Evolutionary conservation across 2,329 filamentous ascomycete genomes (phyloP).

Genomic region (Thelonectria blattea): DNA sequence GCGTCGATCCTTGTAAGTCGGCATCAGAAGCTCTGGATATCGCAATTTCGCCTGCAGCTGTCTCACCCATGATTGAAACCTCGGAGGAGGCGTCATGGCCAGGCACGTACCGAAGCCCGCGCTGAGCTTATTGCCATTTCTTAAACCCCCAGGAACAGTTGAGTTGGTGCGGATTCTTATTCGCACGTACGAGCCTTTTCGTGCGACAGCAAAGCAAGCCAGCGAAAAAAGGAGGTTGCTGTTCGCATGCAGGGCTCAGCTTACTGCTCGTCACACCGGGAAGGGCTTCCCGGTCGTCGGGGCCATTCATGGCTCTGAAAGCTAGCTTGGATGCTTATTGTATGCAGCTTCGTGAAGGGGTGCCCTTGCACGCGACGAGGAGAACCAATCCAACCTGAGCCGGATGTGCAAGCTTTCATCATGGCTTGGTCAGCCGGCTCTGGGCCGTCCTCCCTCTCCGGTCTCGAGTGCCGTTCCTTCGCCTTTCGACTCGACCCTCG

Average conservation of each 20-base stretch:
- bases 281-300: slow-evolving; percentile 19
- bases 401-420: slow-evolving; percentile 22
- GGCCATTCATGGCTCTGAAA: slow-evolving; percentile 9
- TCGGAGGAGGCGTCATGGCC: not conserved
- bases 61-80: not conserved
- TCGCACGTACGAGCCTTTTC: not conserved
- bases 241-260: slow-evolving; percentile 12
- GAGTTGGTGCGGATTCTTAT: not conserved
- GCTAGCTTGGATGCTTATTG: slow-evolving; percentile 21
- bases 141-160: too few species aligned
- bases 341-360: slow-evolving; percentile 19
- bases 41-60: not conserved
- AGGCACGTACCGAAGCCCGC: not conserved
- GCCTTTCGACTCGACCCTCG: not conserved
- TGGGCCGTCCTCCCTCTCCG: not conserved
- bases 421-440: slow-evolving; percentile 18
- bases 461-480: slow-evolving; percentile 5
- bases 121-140: not conserved
- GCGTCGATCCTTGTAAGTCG: slow-evolving; percentile 3
- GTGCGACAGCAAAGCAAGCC: not conserved
- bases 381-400: slow-evolving; percentile 16
- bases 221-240: slow-evolving; percentile 10
- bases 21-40: not conserved
- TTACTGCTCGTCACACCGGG: slow-evolving; percentile 25
- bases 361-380: slow-evolving; percentile 12